A percentile compares a stretch with the other conserved stretches of the same genome.
These are phyloP conservation scores for Collybia nuda DNA, from an alignment of 768 basidiomycete species.

Conservation along the genomic window DNA sequence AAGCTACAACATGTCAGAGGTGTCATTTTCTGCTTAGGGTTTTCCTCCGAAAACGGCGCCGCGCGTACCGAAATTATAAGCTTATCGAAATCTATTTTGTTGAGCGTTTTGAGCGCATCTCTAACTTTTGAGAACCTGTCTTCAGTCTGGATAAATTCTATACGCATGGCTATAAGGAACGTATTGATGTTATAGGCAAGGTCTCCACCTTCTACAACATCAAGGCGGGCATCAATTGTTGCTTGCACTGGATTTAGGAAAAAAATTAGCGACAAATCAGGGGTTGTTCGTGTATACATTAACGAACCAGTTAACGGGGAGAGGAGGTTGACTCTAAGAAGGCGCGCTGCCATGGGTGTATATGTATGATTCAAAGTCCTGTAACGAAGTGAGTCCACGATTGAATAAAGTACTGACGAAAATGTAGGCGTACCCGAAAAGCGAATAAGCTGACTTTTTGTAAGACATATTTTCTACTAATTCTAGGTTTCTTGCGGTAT, in stretches of 20 bases:
- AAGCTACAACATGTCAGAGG: conserved; percentile 46
- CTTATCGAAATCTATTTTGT: conserved; percentile 88
- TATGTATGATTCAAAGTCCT: conserved; percentile 79
- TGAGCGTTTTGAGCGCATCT: conserved; percentile 66
- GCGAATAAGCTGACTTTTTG: conserved; percentile 69
- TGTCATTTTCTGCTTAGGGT: background rate
- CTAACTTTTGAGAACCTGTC: conserved; percentile 69
- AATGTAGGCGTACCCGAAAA: conserved; percentile 69
- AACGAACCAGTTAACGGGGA: conserved; percentile 72
- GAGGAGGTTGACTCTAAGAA: conserved; percentile 77
- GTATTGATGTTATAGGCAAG: background rate
- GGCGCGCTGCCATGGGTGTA: conserved; percentile 87
- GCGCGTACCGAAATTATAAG: conserved; percentile 64
- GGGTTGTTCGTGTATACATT: background rate
- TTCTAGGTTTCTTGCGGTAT: conserved; percentile 87
- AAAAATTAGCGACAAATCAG: too few species aligned
- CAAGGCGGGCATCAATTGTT: conserved; percentile 78
- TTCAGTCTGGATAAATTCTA: conserved; percentile 78
- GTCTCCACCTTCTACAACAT: conserved; percentile 75
- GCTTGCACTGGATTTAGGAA: conserved; percentile 39
- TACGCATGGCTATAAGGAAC: conserved; percentile 3
- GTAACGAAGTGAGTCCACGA: background rate
- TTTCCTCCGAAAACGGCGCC: background rate
- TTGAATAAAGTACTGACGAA: background rate
- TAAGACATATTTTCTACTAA: conserved; percentile 74